Evolutionary conservation across 2,329 filamentous ascomycete species (phyloP).

Genomic region (Byssoonygena ceratinophila): DNA sequence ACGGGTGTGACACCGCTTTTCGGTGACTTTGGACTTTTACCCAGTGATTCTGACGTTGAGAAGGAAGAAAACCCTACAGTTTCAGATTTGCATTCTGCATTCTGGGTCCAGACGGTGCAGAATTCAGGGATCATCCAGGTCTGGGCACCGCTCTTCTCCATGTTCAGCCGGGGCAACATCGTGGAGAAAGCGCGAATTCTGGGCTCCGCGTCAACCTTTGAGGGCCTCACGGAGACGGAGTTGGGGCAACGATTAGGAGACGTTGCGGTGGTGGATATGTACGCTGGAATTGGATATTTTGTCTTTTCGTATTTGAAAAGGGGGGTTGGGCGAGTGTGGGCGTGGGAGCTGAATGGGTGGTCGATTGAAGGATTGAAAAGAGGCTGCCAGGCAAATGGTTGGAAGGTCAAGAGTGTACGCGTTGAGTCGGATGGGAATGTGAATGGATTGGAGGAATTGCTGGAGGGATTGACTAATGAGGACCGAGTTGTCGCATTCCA

Average conservation of each 20-base stretch:
- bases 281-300: constrained; percentile 91
- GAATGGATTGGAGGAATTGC: constrained; percentile 24
- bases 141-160: constrained; percentile 83
- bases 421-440: constrained; percentile 29
- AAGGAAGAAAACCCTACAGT: constrained; percentile 24
- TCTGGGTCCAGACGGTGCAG: constrained; percentile 72
- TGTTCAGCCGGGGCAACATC: constrained; percentile 88
- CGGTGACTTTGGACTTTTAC: constrained; percentile 59
- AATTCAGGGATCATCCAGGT: constrained; percentile 67
- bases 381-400: constrained; percentile 61
- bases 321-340: constrained; percentile 59
- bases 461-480: constrained; percentile 26
- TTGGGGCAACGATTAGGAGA: constrained; percentile 22
- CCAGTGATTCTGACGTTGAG: neutral
- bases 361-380: constrained; percentile 71
- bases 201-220: constrained; percentile 30
- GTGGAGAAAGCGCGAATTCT: constrained; percentile 75
- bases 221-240: constrained; percentile 24
- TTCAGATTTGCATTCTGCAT: constrained; percentile 53
- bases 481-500: constrained; percentile 54
- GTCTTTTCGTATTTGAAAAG: constrained; percentile 68
- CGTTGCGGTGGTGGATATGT: constrained; percentile 58
- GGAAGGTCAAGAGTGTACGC: constrained; percentile 48
- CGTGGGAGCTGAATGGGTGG: constrained; percentile 87
- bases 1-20: constrained; percentile 57